A percentile compares a stretch with the other conserved stretches of the same genome.
phyloP scores from a whole-genome alignment of 2,329 filamentous ascomycete genomes.

The Ophiostoma sp. region DNA sequence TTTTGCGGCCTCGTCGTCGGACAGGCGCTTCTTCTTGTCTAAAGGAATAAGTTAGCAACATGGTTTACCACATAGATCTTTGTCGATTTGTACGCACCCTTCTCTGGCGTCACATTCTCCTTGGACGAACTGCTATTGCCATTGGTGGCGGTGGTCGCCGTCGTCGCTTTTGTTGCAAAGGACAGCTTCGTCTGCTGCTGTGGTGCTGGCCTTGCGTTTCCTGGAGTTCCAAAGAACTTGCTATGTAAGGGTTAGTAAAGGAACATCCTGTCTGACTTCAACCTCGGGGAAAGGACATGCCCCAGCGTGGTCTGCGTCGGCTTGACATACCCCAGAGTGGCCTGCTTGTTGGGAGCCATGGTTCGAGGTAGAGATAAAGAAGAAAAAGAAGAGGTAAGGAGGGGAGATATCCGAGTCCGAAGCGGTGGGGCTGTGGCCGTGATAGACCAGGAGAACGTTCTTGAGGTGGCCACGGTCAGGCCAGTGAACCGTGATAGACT shows the following conservation, averaged over 20 bases:
- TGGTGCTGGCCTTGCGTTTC: constrained; percentile 56
- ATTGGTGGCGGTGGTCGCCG: constrained; percentile 27
- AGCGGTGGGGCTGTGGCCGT: not conserved
- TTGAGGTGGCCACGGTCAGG: not conserved
- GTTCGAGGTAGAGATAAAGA: constrained; percentile 34
- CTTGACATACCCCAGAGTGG: constrained; percentile 85
- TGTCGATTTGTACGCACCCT: constrained; percentile 37
- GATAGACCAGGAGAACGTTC: not conserved
- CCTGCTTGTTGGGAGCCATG: constrained; percentile 63
- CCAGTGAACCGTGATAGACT: not conserved
- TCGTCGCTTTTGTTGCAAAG: constrained; percentile 57
- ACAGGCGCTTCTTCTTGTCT: constrained; percentile 30
- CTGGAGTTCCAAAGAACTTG: constrained; percentile 77
- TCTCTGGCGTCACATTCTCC: constrained; percentile 42
- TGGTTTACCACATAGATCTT: too few species aligned
- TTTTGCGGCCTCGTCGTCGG: constrained; percentile 30
- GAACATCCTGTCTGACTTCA: not conserved
- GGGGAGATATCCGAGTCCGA: not conserved
- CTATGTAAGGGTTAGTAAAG: constrained; percentile 49
- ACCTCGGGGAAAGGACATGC: constrained; percentile 49
- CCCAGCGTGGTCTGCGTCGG: constrained; percentile 71
- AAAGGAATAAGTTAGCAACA: not conserved
- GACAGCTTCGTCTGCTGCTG: constrained; percentile 76
- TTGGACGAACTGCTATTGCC: constrained; percentile 33
- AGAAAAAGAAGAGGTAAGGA: not conserved